phyloP scores from a whole-genome alignment of 108 stramenopile genomes.

The Skeletonema marinoi region DNA sequence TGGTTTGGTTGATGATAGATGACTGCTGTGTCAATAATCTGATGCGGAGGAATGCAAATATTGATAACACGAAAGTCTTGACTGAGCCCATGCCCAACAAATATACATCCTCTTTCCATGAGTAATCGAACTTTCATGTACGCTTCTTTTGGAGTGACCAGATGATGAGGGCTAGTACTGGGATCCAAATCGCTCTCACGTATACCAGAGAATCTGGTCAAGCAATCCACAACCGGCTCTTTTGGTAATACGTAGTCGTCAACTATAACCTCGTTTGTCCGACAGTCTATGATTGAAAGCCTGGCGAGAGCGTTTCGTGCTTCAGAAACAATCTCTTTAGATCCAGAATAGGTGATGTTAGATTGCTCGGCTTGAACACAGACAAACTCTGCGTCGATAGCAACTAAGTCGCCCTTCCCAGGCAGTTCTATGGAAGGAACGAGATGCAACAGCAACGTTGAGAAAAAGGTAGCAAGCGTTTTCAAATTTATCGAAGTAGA shows the following conservation, averaged over 20 bases:
- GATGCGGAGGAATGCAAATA: constrained; percentile 85
- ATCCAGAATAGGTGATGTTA: constrained; percentile 69
- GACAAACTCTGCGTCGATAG: constrained; percentile 93
- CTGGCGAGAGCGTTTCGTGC: constrained; percentile 87
- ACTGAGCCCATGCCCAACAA: constrained; percentile 89
- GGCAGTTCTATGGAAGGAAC: constrained; percentile 36
- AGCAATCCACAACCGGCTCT: constrained; percentile 93
- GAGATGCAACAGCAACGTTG: background rate
- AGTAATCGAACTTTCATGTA: constrained; percentile 92
- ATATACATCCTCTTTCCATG: constrained; percentile 84
- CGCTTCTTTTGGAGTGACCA: constrained; percentile 83
- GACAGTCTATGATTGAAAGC: constrained; percentile 86
- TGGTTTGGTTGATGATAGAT: constrained; percentile 83
- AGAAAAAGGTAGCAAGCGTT: background rate
- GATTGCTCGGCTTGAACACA: constrained; percentile 87
- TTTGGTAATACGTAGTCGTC: constrained; percentile 93
- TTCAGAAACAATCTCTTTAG: constrained; percentile 74
- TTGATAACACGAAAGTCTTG: constrained; percentile 90
- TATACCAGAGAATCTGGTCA: constrained; percentile 95
- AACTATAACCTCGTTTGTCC: constrained; percentile 63
- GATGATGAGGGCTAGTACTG: constrained; percentile 75
- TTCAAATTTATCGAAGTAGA: background rate
- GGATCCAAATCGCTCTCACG: constrained; percentile 87
- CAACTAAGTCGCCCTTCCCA: constrained; percentile 69
- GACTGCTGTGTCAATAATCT: constrained; percentile 95